These are phyloP conservation scores for Chlamydomonas sp. DNA, from an alignment of 139 green algal genomes.

Conservation along the genomic window DNA sequence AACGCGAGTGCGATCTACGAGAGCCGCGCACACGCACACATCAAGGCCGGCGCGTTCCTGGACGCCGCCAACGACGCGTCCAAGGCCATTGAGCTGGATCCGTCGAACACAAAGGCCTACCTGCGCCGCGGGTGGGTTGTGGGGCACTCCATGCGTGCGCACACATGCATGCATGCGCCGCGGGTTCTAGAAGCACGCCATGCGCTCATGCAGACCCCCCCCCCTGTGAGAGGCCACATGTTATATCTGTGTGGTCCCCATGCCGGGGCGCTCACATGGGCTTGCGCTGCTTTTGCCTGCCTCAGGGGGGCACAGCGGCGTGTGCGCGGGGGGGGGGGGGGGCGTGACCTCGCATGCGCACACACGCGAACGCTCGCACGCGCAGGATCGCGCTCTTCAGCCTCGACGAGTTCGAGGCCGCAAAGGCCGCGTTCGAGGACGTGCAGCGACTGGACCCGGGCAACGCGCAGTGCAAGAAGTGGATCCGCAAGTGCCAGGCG, in stretches of 20 bases:
- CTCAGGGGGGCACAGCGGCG: no score
- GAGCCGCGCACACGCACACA: conserved; percentile 44
- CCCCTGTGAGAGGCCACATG: no score
- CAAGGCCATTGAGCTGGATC: conserved; percentile 61
- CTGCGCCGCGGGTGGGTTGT: conserved; percentile 51
- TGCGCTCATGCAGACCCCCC: no score
- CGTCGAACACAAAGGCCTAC: conserved; percentile 47
- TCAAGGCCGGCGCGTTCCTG: conserved; percentile 61
- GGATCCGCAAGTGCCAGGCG: conserved; percentile 67
- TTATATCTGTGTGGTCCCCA: no score
- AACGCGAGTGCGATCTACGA: conserved; percentile 33
- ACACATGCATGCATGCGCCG: not conserved
- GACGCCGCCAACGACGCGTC: conserved; percentile 64
- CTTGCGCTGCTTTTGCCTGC: no score
- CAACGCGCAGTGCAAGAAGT: conserved; percentile 50
- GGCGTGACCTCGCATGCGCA: no score
- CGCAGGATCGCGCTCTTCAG: conserved; percentile 60
- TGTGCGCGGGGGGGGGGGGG: no score
- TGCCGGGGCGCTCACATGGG: no score
- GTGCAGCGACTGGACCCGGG: conserved; percentile 44
- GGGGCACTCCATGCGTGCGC: not conserved
- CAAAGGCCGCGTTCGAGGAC: conserved; percentile 62
- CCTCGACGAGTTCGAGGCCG: conserved; percentile 85
- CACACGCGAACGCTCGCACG: no score
- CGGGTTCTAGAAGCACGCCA: not conserved